Conservation (phyloP, 371 early-diverging fungal genomes). For the Mortierella sp. region DNA sequence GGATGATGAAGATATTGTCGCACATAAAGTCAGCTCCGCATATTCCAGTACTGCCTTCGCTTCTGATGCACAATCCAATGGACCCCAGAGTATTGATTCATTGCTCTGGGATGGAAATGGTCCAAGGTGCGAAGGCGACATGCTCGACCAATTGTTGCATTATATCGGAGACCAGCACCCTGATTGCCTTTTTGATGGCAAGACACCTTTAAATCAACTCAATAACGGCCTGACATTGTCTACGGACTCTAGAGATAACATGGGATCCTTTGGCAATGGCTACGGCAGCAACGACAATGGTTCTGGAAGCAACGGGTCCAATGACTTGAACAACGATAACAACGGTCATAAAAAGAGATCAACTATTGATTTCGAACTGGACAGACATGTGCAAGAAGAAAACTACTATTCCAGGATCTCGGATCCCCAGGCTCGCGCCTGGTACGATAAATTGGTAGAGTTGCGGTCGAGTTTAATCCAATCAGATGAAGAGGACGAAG, state of each 20-base stretch:
- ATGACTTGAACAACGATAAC: not conserved
- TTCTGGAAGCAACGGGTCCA: not conserved
- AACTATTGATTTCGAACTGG: constrained; percentile 56
- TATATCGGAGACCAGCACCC: constrained; percentile 72
- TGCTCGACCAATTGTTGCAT: constrained; percentile 37
- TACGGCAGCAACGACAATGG: constrained; percentile 13
- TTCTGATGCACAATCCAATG: not conserved
- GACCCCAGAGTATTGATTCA: constrained; percentile 15
- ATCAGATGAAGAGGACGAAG: constrained; percentile 56
- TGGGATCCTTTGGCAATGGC: not conserved
- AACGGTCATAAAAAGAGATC: constrained; percentile 17
- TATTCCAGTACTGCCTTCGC: not conserved
- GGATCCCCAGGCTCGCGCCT: constrained; percentile 57
- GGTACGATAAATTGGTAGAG: constrained; percentile 57
- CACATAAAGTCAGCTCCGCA: not conserved
- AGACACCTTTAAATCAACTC: constrained; percentile 64
- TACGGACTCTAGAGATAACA: constrained; percentile 13
- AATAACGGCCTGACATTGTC: constrained; percentile 50
- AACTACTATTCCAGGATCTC: constrained; percentile 56
- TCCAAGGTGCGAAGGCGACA: constrained; percentile 26
- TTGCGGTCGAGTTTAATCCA: constrained; percentile 48
- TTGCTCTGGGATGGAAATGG: constrained; percentile 31
- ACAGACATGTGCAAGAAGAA: constrained; percentile 71
- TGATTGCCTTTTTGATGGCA: constrained; percentile 70
- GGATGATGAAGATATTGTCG: constrained; percentile 22